A percentile compares a stretch with the other conserved stretches of the same genome.
phyloP scores from a whole-genome alignment of 2,329 filamentous ascomycete genomes.

The Teratosphaeria gauchensis region DNA sequence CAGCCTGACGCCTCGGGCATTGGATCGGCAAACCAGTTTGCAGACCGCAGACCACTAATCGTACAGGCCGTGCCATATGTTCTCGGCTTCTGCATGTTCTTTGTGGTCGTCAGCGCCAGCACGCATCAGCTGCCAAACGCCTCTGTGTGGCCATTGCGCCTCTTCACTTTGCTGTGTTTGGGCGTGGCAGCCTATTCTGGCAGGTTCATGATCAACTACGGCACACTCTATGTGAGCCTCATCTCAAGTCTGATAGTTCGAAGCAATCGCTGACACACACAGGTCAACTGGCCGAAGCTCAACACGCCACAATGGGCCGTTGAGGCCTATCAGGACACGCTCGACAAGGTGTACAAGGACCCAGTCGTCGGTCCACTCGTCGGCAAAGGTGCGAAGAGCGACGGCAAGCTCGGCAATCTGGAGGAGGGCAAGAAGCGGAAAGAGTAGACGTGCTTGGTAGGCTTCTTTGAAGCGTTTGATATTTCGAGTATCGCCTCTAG shows the following conservation, averaged over 20 bases:
- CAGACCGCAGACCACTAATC: conserved; percentile 72
- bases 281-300: conserved; percentile 98
- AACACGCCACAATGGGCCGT: conserved; percentile 78
- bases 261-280: conserved; percentile 10
- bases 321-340: conserved; percentile 81
- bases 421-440: conserved; percentile 99
- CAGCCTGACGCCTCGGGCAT: conserved; percentile 60
- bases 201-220: conserved; percentile 71
- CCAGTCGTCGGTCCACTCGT: conserved; percentile 69
- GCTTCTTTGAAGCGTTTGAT: not conserved
- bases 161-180: conserved; percentile 75
- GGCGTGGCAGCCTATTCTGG: conserved; percentile 59
- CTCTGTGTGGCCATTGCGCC: conserved; percentile 66
- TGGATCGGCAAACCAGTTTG: conserved; percentile 65
- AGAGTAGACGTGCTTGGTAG: conserved; percentile 44
- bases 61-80: conserved; percentile 94
- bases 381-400: conserved; percentile 55
- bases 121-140: conserved; percentile 63
- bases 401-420: conserved; percentile 68
- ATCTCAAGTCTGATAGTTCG: not conserved
- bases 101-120: conserved; percentile 65
- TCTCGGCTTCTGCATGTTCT: conserved; percentile 74
- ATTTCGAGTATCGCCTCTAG: not conserved
- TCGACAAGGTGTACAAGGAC: conserved; percentile 73
- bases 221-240: conserved; percentile 85